A percentile compares a stretch with the other conserved stretches of the same genome.
Evolutionary conservation across 495 filamentous ascomycete species (phyloP).

Genomic region (Friedmanniomyces simplex): DNA sequence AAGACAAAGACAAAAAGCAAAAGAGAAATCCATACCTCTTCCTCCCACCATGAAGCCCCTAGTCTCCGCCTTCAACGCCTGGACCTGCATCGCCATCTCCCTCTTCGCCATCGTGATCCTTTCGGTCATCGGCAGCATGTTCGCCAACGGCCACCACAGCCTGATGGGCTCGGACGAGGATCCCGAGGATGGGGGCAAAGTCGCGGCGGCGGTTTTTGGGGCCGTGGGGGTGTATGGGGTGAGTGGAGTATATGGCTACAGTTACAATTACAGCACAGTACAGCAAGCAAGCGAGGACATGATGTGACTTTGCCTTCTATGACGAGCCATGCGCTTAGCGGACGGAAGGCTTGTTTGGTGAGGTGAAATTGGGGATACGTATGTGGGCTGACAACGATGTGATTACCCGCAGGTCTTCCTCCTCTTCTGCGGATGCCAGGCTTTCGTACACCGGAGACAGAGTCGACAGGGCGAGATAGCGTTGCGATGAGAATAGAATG

Average conservation of each 20-base stretch:
- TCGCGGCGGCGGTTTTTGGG: conserved; percentile 72
- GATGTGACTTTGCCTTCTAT: no score
- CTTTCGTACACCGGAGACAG: conserved; percentile 64
- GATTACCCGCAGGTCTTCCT: conserved; percentile 60
- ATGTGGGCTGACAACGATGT: background rate
- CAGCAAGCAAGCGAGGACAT: no score
- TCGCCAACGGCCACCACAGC: conserved; percentile 62
- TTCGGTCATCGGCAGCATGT: conserved; percentile 69
- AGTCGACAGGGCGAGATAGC: conserved; percentile 74
- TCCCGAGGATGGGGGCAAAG: conserved; percentile 60
- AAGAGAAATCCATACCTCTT: no score
- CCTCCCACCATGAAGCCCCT: conserved; percentile 87
- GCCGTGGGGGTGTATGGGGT: conserved; percentile 80
- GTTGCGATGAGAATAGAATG: conserved; percentile 31
- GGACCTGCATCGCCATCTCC: conserved; percentile 86
- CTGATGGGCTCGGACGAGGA: conserved; percentile 60
- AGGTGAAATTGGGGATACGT: background rate
- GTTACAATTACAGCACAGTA: no score
- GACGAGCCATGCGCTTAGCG: no score
- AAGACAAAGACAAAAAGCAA: no score
- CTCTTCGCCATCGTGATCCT: conserved; percentile 82
- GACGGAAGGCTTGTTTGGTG: background rate
- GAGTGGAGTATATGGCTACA: no score
- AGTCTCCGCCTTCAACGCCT: conserved; percentile 80
- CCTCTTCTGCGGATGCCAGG: conserved; percentile 80